Evolutionary conservation across 192 early-diverging fungal genomes (phyloP), one percentile per base, ranked within the genome.

Genomic region (Coemansia sp.): DNA sequence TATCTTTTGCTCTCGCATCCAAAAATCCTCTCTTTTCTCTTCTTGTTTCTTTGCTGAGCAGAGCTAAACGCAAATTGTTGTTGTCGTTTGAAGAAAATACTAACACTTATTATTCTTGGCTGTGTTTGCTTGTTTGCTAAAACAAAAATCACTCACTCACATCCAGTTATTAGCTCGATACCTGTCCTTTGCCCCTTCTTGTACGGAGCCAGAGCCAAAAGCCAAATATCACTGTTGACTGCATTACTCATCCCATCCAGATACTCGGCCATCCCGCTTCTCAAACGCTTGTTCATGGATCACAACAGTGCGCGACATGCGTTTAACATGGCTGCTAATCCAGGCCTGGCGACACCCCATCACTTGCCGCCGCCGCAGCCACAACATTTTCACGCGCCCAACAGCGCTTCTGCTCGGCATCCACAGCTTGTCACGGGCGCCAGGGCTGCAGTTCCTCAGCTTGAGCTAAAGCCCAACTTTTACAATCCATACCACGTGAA

Each of bases 401-500:
- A 26, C 54, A 21, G 54, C 54, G 27, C 14, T 19, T 27, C 54
- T 4, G 25, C 38, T 23, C 62, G 41, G 1, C 30, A 31, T 7
- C 7, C 50, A 21, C 67, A 65, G 24, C 44, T 64, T 41, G 41
- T 67, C 28, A 34, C 60, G 22, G 26, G 19, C 24, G 25, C 50
- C 41, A 32, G 22, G 22, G 27, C 69, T 24, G 48, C 63, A 38
- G 54, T 61, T 54, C 51, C 52, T 52, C 63, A 49, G 62, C 24
- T 60, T 61, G 87, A 91, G 62, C 86, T 89, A 41, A 82, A 84
- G 63, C 85, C 84, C 0, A 87, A 84, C 23, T 89, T 92, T 64
- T 92, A 90, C 60, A 85, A 92, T 61, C 90, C 90, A 5, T 87
- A 87, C 66, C 87, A 89, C n/a, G 85, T 92, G 52, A 90, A 89